Evolutionary conservation across 1,284 basidiomycete species (phyloP).

Genomic region (Irpex lacteus): DNA sequence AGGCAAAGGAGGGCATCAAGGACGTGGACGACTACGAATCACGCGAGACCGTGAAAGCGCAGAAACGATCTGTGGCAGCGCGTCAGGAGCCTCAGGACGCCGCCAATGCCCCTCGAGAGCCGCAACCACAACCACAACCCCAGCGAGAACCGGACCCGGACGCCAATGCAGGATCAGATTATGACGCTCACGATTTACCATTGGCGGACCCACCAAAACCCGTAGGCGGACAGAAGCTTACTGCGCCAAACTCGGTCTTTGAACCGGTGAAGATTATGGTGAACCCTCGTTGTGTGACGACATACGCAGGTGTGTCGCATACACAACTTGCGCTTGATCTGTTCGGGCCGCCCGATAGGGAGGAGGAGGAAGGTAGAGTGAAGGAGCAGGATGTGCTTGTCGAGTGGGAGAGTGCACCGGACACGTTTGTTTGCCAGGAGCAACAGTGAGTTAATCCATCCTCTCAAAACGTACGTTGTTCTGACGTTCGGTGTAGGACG

Average conservation of each 20-base stretch:
- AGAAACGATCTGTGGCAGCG: neutral
- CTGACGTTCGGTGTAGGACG: slow-evolving; percentile 43
- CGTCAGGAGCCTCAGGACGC: neutral
- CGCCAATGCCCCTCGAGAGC: neutral
- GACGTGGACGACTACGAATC: slow-evolving; percentile 32
- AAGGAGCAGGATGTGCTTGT: slow-evolving; percentile 65
- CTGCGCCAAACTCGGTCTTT: slow-evolving; percentile 87
- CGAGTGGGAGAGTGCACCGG: slow-evolving; percentile 92
- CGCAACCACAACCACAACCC: slow-evolving; percentile 28
- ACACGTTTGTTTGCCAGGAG: slow-evolving; percentile 95
- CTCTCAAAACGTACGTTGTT: neutral
- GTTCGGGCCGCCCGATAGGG: slow-evolving; percentile 66
- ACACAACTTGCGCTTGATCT: slow-evolving; percentile 88
- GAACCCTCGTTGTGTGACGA: slow-evolving; percentile 93
- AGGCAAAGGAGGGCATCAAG: slow-evolving; percentile 71
- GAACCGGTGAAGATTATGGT: slow-evolving; percentile 86
- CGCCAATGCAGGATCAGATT: slow-evolving; percentile 83
- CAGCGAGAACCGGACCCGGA: slow-evolving; percentile 49
- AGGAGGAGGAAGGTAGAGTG: slow-evolving; percentile 60
- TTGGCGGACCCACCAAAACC: slow-evolving; percentile 34
- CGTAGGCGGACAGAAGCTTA: slow-evolving; percentile 37
- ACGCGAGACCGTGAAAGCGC: neutral
- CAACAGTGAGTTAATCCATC: slow-evolving; percentile 55
- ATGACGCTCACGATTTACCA: slow-evolving; percentile 68
- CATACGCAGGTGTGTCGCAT: slow-evolving; percentile 94